Evolutionary conservation across 352 stramenopile genomes (phyloP), one percentile per base, ranked within the genome.

Genomic region (Phytophthora uliginosa): DNA sequence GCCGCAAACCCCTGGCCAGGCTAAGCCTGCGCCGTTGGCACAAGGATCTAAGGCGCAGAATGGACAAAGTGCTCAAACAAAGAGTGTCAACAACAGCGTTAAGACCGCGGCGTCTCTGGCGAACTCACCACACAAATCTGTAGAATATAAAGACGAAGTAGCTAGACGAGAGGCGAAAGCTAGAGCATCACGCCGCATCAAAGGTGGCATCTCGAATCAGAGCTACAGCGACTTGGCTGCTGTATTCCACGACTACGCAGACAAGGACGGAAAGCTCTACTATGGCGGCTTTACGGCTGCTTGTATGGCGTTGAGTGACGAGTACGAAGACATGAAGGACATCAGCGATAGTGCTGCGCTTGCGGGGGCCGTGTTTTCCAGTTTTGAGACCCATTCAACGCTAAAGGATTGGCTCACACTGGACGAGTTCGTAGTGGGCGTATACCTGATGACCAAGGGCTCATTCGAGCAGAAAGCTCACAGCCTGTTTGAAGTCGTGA

Each of bases 371-470:
- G 84, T 95, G 26, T 94, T 95, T 78, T 90, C 85, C 26, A 91
- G 83, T 53, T 91, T 94, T 62, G 82, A 89, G 42, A 88, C 78
- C 15, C 86, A 81, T 42, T 63, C 76, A 5, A 77, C 71, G 7
- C 75, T 75, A n/a, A 91, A 88, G 26, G 85, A 93, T 57, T 94
- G 83, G 84, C 75, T 95, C 13, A 82, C 82, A 28, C 63, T 94
- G 36, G 87, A 94, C 63, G 89, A 95, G 59, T 95, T 95, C 56
- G 84, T 91, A 17, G 83, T 94, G 50, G 89, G 89, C 7, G 84
- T 94, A 28, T 94, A 95, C 68, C 60, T 95, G 36, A 93, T 94
- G 81, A 92, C 88, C 13, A 90, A 93, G 64, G 89, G 89, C 31
- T 90, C 86, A 1, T 85, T 93, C 7, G 86, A 93, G 66, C 82